Base-by-base conservation (phyloP, 164 flowering plant species). In the Nymphaea thermarum region DNA sequence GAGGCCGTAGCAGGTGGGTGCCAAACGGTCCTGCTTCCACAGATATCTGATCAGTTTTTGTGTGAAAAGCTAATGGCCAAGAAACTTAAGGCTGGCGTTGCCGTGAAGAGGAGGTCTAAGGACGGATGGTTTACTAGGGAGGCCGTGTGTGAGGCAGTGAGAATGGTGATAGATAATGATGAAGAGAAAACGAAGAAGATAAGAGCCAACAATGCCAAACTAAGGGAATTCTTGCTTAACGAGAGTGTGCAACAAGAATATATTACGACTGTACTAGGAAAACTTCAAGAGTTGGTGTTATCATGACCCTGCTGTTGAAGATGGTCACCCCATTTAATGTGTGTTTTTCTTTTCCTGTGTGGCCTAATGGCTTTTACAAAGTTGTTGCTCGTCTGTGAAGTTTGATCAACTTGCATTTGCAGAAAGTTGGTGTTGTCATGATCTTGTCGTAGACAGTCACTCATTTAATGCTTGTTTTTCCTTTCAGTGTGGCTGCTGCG, bases 1-100 rank as follows among this genome's bases (percentile, higher is more conserved):
- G 74, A 72, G 67, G 74, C 57, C 41, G 17, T 67, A 43, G 66
- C 63, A 18, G 53, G 41, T 44, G 70, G 63, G 16, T 67, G 74
- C 43, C 70, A 67, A 62, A 36, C 67, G 36, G 67, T 72, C 66
- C 36, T 67, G 11, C 42, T 61, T n/a, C 63, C 63, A 3, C 42
- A n/a, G 16, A 61, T 7, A 61, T 10, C 36, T 2, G 74, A 72
- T 3, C 74, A 72, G 63, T 72, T 67, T 61, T 43, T 67, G 62
- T 67, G 67, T n/a, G 15, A 70, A 15, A 67, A 42, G 67, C 64
- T 67, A 17, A 8, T 72, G 59, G 42, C 63, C 14, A 62, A 55
- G 3, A 66, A 67, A 8, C 17, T 72, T 62, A 67, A 64, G 70
- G 67, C 55, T 4, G 74, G 66, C 36, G 70, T 67, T 42, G 70